A percentile compares a stretch with the other conserved stretches of the same genome.
Conservation (phyloP, 345 rosid genomes). For the Citrus glauca region DNA sequence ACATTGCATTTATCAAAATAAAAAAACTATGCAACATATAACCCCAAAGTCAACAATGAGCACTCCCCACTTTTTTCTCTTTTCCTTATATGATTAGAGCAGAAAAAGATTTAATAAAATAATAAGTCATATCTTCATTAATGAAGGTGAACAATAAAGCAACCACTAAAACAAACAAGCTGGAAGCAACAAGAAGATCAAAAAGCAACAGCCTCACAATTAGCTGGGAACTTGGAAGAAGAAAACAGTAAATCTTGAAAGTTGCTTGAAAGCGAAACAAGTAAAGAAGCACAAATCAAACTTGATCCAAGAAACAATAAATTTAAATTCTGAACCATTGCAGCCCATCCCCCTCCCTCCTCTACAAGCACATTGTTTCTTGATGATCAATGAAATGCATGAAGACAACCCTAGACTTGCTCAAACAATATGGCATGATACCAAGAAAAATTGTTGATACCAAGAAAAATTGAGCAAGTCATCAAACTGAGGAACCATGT, state of each 20-base stretch:
- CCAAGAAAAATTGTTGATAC: background rate
- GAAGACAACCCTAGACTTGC: background rate
- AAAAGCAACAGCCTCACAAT: background rate
- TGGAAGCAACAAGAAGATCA: background rate
- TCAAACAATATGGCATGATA: background rate
- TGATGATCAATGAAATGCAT: background rate
- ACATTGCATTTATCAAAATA: background rate
- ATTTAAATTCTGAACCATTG: background rate
- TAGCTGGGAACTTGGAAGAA: background rate
- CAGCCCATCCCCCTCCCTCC: background rate
- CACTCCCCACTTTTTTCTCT: background rate
- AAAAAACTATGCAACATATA: background rate
- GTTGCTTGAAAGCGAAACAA: background rate
- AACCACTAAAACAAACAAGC: background rate
- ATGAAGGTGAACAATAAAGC: background rate
- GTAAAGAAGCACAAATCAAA: background rate
- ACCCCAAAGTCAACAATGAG: background rate
- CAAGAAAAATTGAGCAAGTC: conserved; percentile 1
- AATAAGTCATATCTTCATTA: background rate
- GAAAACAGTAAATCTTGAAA: background rate
- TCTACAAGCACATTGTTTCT: background rate
- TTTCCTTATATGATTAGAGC: background rate
- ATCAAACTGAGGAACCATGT: background rate
- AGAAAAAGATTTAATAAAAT: background rate
- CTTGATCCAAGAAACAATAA: background rate